Conservation (phyloP, 2,329 filamentous ascomycete species). For the Periconia sp. region DNA sequence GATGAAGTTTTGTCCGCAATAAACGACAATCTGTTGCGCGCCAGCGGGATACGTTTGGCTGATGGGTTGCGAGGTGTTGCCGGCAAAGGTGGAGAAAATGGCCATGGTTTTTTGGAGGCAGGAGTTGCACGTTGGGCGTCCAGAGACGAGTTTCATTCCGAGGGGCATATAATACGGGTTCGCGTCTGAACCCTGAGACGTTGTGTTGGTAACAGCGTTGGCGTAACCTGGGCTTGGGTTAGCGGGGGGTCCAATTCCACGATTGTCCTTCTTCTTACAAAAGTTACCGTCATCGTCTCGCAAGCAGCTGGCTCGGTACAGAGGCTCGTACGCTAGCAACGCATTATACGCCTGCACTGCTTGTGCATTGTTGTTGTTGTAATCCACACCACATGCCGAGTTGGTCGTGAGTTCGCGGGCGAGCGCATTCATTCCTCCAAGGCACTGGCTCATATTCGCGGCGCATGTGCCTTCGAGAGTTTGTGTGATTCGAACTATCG, state of each 20-base stretch:
- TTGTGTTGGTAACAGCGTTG: constrained; percentile 76
- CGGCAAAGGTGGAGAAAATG: constrained; percentile 71
- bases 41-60: constrained; percentile 69
- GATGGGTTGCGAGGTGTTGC: constrained; percentile 67
- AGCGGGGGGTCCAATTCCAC: constrained; percentile 7
- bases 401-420: constrained; percentile 65
- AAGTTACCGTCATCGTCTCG: constrained; percentile 64
- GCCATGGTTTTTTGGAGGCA: constrained; percentile 82
- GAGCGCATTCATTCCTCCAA: constrained; percentile 62
- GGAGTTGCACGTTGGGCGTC: constrained; percentile 70
- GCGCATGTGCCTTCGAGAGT: constrained; percentile 79
- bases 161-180: constrained; percentile 87
- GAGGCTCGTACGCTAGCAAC: constrained; percentile 72
- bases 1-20: constrained; percentile 59
- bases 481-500: constrained; percentile 70
- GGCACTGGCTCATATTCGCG: constrained; percentile 67
- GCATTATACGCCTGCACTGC: constrained; percentile 76
- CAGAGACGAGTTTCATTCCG: constrained; percentile 68
- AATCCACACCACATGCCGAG: constrained; percentile 72
- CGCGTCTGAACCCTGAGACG: constrained; percentile 65
- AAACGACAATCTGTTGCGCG: constrained; percentile 71
- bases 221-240: constrained; percentile 59
- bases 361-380: constrained; percentile 64
- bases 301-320: constrained; percentile 82
- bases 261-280: constrained; percentile 57